Percentiles rank a stretch among this genome's conserved stretches.
phyloP scores from a whole-genome alignment of 1,284 basidiomycete genomes.

The Chiua sp. region DNA sequence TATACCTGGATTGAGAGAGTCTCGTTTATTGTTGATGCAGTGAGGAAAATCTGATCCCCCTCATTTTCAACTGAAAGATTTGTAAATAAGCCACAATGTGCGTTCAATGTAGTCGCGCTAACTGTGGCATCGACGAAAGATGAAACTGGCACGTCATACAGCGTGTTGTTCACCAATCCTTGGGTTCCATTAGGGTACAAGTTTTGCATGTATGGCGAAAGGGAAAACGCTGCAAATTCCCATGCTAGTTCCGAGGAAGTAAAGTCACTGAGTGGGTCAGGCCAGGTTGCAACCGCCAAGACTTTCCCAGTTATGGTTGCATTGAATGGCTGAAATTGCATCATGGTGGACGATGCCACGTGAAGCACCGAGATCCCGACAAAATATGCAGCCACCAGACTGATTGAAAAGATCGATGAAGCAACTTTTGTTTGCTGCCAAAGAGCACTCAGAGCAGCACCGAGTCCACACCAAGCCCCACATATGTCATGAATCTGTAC shows the following conservation, averaged over 20 bases:
- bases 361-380: neutral
- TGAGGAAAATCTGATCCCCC: neutral
- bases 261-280: neutral
- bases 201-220: neutral
- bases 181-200: neutral
- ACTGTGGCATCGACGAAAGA: neutral
- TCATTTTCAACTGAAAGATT: neutral
- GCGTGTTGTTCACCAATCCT: neutral
- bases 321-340: neutral
- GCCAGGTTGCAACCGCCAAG: neutral
- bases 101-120: neutral
- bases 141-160: neutral
- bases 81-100: constrained; percentile 1
- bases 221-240: neutral
- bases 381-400: neutral
- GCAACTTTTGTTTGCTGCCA: constrained; percentile 2
- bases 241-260: neutral
- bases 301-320: neutral
- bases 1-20: neutral
- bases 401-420: neutral
- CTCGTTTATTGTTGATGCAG: neutral
- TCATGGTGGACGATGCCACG: neutral
- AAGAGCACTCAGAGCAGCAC: neutral
- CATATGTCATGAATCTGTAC: neutral
- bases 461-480: neutral